These are phyloP conservation scores for Pochonia chlamydosporia DNA, from an alignment of 2,329 filamentous ascomycete species.

Conservation along the genomic window DNA sequence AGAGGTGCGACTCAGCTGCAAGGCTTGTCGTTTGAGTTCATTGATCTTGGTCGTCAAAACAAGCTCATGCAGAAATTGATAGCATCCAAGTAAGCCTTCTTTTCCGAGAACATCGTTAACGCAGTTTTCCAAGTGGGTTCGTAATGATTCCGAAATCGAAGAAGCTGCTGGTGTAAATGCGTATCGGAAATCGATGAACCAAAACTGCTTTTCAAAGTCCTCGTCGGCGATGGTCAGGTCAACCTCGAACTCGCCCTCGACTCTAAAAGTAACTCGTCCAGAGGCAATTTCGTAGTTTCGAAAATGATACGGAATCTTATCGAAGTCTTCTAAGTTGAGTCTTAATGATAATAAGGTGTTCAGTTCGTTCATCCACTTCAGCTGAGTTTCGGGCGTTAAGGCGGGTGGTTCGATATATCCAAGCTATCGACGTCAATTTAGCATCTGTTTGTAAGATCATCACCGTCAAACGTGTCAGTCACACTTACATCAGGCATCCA, in stretches of 20 bases:
- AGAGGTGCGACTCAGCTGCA: constrained; percentile 58
- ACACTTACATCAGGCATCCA: constrained; percentile 71
- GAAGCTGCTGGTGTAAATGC: constrained; percentile 65
- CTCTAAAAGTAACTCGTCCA: constrained; percentile 84
- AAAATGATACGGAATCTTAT: constrained; percentile 70
- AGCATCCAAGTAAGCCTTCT: constrained; percentile 73
- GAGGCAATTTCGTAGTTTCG: constrained; percentile 71
- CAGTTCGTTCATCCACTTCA: constrained; percentile 71
- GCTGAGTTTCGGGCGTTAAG: constrained; percentile 64
- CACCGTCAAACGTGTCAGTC: background rate
- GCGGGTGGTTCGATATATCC: constrained; percentile 70
- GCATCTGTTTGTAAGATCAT: background rate
- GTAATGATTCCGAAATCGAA: constrained; percentile 56
- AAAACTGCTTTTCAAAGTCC: constrained; percentile 77
- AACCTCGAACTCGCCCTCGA: constrained; percentile 82
- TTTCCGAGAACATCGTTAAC: constrained; percentile 66
- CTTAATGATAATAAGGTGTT: constrained; percentile 79
- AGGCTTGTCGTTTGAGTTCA: constrained; percentile 72
- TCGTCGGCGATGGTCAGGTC: constrained; percentile 89
- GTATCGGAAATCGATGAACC: constrained; percentile 89
- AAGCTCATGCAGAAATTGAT: constrained; percentile 80
- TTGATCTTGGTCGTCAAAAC: constrained; percentile 86
- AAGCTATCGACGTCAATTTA: constrained; percentile 46
- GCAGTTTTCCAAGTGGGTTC: constrained; percentile 60
- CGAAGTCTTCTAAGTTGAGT: constrained; percentile 76